Evolutionary conservation across 257 asterid genomes (phyloP).

Genomic region (Scutellaria barbata): DNA sequence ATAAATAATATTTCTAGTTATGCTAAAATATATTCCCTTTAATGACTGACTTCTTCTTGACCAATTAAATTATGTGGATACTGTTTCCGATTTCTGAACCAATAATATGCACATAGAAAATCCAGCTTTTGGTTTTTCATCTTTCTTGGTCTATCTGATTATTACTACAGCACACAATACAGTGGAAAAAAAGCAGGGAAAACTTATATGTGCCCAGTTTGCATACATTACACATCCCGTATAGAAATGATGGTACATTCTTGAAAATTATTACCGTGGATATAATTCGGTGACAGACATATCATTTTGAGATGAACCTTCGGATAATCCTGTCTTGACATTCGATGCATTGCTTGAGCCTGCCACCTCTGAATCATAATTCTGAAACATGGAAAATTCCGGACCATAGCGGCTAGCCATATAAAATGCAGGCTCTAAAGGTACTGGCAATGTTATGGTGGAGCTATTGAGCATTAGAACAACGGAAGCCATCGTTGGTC

Average conservation of each 20-base stretch:
- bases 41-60: too few species aligned
- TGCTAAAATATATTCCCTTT: too few species aligned
- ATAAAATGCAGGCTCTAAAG: slow-evolving; percentile 36
- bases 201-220: too few species aligned
- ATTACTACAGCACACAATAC: too few species aligned
- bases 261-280: slow-evolving; percentile 34
- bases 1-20: too few species aligned
- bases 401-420: slow-evolving; percentile 25
- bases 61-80: too few species aligned
- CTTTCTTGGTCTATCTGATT: too few species aligned
- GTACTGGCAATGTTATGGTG: slow-evolving; percentile 30
- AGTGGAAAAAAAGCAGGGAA: too few species aligned
- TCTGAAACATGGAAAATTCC: neutral
- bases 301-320: slow-evolving; percentile 28
- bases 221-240: too few species aligned
- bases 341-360: neutral
- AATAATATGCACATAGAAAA: too few species aligned
- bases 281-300: slow-evolving; percentile 30
- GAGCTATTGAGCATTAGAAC: slow-evolving; percentile 32
- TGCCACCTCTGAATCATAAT: neutral
- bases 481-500: slow-evolving; percentile 36
- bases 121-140: too few species aligned
- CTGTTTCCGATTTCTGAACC: too few species aligned
- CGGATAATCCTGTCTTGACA: neutral
- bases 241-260: neutral